Conservation (phyloP, 345 rosid species). For the Streptanthus diversifolius region DNA sequence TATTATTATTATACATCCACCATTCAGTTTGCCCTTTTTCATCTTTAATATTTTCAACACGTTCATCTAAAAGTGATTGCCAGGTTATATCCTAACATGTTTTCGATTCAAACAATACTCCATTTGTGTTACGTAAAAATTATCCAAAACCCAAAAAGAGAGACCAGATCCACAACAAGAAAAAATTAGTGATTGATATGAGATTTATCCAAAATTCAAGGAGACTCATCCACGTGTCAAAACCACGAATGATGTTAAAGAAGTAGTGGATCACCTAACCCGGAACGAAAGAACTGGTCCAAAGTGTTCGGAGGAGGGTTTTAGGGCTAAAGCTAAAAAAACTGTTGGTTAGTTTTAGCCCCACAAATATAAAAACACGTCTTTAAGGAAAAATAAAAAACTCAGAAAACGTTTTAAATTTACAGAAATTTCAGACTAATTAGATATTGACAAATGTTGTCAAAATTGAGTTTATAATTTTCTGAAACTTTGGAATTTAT, state of each 20-base stretch:
- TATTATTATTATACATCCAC: neutral
- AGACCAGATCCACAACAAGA: neutral
- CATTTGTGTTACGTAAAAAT: neutral
- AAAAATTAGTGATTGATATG: neutral
- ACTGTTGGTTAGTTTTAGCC: slow-evolving; percentile 17
- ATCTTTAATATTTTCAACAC: neutral
- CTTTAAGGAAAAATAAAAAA: neutral
- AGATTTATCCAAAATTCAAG: slow-evolving; percentile 17
- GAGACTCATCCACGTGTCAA: slow-evolving; percentile 17
- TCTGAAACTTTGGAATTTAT: neutral
- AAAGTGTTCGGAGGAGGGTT: slow-evolving; percentile 23
- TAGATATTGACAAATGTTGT: slow-evolving; percentile 12
- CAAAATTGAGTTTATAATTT: neutral
- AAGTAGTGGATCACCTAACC: slow-evolving; percentile 14
- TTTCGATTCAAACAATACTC: neutral
- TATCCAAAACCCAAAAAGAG: neutral
- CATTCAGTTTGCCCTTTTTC: neutral
- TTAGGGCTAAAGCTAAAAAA: slow-evolving; percentile 18
- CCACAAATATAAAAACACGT: neutral
- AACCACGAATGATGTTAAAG: neutral
- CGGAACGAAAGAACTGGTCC: slow-evolving; percentile 27
- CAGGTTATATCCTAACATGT: neutral
- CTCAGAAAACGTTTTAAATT: neutral
- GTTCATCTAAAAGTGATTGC: neutral
- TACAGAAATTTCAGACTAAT: slow-evolving; percentile 8